phyloP scores from a whole-genome alignment of 2,329 filamentous ascomycete genomes.

The Claviceps capensis region DNA sequence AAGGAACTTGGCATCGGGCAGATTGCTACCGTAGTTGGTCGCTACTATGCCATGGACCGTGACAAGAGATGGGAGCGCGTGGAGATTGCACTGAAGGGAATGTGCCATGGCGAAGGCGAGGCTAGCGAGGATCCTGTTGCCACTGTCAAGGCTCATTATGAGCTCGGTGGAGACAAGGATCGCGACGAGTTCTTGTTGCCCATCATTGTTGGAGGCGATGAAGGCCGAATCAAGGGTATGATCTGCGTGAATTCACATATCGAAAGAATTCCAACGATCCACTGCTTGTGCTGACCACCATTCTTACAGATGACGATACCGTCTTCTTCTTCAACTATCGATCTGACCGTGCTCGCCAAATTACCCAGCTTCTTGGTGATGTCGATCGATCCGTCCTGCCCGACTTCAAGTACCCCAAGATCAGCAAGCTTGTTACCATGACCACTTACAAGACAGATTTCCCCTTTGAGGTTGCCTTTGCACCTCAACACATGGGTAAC shows the following conservation, averaged over 20 bases:
- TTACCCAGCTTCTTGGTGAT: conserved; percentile 85
- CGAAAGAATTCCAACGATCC: neutral
- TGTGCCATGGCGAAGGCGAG: conserved; percentile 79
- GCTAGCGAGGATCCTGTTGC: conserved; percentile 70
- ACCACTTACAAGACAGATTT: conserved; percentile 96
- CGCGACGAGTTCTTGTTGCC: conserved; percentile 97
- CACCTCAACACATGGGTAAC: conserved; percentile 91
- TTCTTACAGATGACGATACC: conserved; percentile 61
- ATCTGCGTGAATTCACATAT: conserved; percentile 8
- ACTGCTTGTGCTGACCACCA: conserved; percentile 3
- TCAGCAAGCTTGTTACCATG: conserved; percentile 81
- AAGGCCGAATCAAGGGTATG: conserved; percentile 69
- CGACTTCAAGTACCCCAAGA: conserved; percentile 88
- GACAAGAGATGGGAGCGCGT: conserved; percentile 98
- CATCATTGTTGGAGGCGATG: conserved; percentile 82
- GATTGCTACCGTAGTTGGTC: conserved; percentile 83
- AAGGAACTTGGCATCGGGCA: conserved; percentile 79
- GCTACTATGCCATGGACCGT: conserved; percentile 98
- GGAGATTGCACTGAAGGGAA: conserved; percentile 76
- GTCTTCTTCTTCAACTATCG: conserved; percentile 99
- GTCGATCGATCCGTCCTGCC: conserved; percentile 82
- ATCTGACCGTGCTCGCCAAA: conserved; percentile 90
- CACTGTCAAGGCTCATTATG: conserved; percentile 78
- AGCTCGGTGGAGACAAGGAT: conserved; percentile 52
- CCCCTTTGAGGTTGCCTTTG: conserved; percentile 82